Conservation (phyloP, 2,329 filamentous ascomycete genomes). For the Fusarium nelsonii region DNA sequence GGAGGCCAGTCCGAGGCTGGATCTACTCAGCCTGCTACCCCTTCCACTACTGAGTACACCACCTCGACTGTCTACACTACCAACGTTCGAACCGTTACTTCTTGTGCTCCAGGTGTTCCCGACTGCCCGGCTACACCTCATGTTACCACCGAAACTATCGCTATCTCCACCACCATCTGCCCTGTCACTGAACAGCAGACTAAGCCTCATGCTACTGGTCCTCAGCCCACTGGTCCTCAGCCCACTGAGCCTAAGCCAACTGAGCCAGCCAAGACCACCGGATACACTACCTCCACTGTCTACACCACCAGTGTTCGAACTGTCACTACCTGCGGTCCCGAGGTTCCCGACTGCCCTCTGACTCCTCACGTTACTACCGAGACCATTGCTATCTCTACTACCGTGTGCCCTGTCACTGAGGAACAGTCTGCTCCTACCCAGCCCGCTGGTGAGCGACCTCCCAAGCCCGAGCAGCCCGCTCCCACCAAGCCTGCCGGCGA, state of each 20-base stretch:
- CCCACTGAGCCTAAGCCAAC: conserved; percentile 12
- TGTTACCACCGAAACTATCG: conserved; percentile 33
- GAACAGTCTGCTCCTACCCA: conserved; percentile 3
- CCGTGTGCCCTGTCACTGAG: conserved; percentile 30
- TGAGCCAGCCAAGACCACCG: conserved; percentile 30
- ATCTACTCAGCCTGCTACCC: conserved; percentile 14
- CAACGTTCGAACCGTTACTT: conserved; percentile 33
- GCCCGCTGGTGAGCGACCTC: background rate
- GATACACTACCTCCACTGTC: conserved; percentile 25
- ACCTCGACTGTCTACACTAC: conserved; percentile 42
- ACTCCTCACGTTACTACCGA: conserved; percentile 21
- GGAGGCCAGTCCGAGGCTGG: conserved; percentile 10
- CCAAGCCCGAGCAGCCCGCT: background rate
- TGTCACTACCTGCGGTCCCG: conserved; percentile 27
- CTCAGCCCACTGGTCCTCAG: conserved; percentile 5
- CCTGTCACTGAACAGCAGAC: conserved; percentile 34
- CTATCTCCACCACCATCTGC: conserved; percentile 32
- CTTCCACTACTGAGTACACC: conserved; percentile 30
- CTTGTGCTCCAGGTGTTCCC: conserved; percentile 17
- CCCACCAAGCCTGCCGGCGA: background rate
- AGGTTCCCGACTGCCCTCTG: conserved; percentile 7
- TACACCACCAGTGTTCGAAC: conserved; percentile 41
- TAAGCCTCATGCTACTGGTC: conserved; percentile 1
- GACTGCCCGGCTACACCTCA: conserved; percentile 28
- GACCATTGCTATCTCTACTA: conserved; percentile 37